A percentile compares a stretch with the other conserved stretches of the same genome.
phyloP scores from a whole-genome alignment of 352 stramenopile species.

The Phytophthora macrochlamydospora region DNA sequence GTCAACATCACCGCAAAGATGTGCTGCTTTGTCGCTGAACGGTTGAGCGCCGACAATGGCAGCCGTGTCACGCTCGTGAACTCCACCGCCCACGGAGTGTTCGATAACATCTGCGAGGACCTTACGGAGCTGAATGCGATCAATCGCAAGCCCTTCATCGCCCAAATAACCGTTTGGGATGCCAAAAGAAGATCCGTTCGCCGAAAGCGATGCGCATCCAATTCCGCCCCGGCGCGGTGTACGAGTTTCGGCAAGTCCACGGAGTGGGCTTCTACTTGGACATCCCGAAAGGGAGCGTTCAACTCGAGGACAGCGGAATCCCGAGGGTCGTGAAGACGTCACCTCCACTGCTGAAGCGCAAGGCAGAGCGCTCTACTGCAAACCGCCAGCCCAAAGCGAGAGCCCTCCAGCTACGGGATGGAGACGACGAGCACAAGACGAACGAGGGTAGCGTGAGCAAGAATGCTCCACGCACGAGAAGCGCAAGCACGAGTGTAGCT shows the following conservation, averaged over 20 bases:
- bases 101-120: neutral
- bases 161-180: slow-evolving; percentile 4
- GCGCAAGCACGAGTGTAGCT: too few relatives aligned
- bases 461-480: too few relatives aligned
- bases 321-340: neutral
- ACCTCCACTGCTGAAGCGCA: neutral
- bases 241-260: neutral
- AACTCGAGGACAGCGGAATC: neutral
- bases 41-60: neutral
- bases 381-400: neutral
- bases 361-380: neutral
- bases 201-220: neutral
- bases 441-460: neutral
- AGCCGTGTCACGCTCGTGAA: slow-evolving; percentile 2
- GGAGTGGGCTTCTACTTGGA: neutral
- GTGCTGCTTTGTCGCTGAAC: neutral
- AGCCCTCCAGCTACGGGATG: neutral
- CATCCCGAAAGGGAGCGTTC: neutral
- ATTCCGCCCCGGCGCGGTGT: neutral
- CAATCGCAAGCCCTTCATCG: slow-evolving; percentile 6
- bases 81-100: neutral
- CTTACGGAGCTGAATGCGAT: slow-evolving; percentile 1
- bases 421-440: neutral
- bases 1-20: slow-evolving; percentile 6
- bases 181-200: slow-evolving; percentile 2